Conservation (phyloP, 139 green algal species). For the Closterium sp. region DNA sequence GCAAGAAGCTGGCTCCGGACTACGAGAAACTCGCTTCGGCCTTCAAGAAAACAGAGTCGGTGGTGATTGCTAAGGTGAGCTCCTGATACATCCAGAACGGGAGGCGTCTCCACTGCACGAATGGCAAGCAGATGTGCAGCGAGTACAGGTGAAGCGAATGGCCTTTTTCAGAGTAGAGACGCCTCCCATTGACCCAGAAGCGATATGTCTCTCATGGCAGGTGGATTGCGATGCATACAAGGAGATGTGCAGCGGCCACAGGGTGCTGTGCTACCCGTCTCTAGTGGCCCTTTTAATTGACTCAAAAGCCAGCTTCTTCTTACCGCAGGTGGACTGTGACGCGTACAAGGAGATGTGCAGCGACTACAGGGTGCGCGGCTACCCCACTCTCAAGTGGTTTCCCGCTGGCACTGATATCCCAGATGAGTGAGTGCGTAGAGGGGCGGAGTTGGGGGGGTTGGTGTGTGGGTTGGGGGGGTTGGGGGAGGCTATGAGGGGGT, state of each 20-base stretch:
- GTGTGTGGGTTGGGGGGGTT: background rate
- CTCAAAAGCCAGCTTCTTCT: background rate
- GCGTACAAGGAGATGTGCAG: conserved; percentile 49
- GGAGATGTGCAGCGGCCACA: conserved; percentile 15
- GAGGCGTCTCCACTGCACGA: no score
- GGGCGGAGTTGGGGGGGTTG: background rate
- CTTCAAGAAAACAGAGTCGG: conserved; percentile 32
- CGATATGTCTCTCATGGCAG: background rate
- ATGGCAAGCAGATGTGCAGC: no score
- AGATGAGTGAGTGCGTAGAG: conserved; percentile 29
- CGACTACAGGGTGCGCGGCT: conserved; percentile 34
- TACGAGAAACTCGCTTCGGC: conserved; percentile 39
- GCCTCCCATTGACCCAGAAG: background rate
- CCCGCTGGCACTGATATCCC: conserved; percentile 13
- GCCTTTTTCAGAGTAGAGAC: no score
- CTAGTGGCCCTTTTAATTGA: background rate
- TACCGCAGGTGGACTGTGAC: conserved; percentile 43
- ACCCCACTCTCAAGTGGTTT: conserved; percentile 51
- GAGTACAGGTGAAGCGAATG: no score
- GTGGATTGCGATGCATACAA: conserved; percentile 50
- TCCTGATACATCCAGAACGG: no score
- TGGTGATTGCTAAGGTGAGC: conserved; percentile 42
- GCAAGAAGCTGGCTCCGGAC: conserved; percentile 51
- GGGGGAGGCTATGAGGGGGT: background rate
- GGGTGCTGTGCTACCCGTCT: no score